Evolutionary conservation across 805 yeast genomes (phyloP), one percentile per base, ranked within the genome.

Genomic region (Metschnikowia chrysomelidarum): DNA sequence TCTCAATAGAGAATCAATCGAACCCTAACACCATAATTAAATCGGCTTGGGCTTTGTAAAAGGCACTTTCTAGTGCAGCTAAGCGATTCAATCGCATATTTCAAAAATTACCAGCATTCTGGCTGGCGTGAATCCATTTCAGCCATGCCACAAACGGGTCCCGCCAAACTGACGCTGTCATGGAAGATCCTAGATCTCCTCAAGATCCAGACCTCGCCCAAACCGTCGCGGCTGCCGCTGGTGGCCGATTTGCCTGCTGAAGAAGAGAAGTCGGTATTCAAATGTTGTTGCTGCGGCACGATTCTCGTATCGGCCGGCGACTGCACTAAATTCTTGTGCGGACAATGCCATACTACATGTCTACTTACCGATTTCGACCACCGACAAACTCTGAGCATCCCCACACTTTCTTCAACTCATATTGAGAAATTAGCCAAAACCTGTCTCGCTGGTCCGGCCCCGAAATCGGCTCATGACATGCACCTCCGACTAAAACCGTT

Each of bases 341-440:
- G 79, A 0, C 65, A 76, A 4, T 85, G 95, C 49, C 69, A 65
- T 23, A 71, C 81, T 5, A 76, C 77, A 1, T 61, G 64, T 20
- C 42, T 62, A 9, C 32, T 64, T 12, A 44, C 39, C 7, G 44
- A 36, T 9, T 45, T 43, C 30, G 40, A 38, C 14, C 18, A 24
- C 13, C 23, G 12, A 7, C 36, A 24, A 7, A 31, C 23, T 16
- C 29, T 38, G 8, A 7, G 14, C 7, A 21, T 36, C 4, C 7
- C 30, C 19, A 35, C 35, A 28, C 30, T 45, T 5, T 62, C 73
- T 3, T 64, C 58, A 34, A 43, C 38, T 2, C 39, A 55, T 12
- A 54, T 74, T 19, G 60, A 60, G 28, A 38, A 41, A n/a, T 27
- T 62, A 20, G 60, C 67, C 3, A 62, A 63, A 20, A 38, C 49